phyloP scores from a whole-genome alignment of 371 early-diverging fungal genomes.

The Scutellospora calospora region DNA sequence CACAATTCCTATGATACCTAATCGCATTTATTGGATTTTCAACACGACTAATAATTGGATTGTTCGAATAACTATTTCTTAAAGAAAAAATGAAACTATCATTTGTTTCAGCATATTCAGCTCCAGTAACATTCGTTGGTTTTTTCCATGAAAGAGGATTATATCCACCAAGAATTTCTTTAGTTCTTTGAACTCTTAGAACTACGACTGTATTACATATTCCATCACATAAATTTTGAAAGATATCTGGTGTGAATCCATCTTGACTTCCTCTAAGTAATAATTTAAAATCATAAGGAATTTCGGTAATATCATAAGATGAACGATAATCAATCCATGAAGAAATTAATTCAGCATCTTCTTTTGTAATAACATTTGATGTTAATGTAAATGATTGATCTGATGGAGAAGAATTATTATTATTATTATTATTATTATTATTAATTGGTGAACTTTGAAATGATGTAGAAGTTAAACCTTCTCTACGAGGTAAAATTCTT shows the following conservation, averaged over 20 bases:
- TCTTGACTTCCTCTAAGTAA: slow-evolving; percentile 13
- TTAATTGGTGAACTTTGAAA: background rate
- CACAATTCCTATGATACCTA: too few relatives aligned
- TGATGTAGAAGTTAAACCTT: background rate
- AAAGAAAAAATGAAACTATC: slow-evolving; percentile 32
- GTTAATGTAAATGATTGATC: background rate
- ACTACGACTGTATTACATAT: background rate
- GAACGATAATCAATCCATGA: background rate
- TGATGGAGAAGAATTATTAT: too few relatives aligned
- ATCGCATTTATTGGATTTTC: too few relatives aligned
- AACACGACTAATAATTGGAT: too few relatives aligned
- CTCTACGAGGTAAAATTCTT: background rate
- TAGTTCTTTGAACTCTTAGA: background rate
- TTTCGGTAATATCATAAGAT: too few relatives aligned
- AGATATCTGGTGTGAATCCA: background rate
- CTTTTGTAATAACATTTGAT: background rate
- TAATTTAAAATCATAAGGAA: background rate
- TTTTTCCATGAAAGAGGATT: slow-evolving; percentile 20
- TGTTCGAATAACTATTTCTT: background rate
- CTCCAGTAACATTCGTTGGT: background rate
- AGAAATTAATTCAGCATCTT: background rate
- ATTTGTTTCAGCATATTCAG: background rate
- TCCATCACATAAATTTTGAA: background rate
- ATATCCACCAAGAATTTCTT: slow-evolving; percentile 21
- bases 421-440: too few relatives aligned